Evolutionary conservation across 352 stramenopile species (phyloP).

Genomic region (Pythium pyrilobum): DNA sequence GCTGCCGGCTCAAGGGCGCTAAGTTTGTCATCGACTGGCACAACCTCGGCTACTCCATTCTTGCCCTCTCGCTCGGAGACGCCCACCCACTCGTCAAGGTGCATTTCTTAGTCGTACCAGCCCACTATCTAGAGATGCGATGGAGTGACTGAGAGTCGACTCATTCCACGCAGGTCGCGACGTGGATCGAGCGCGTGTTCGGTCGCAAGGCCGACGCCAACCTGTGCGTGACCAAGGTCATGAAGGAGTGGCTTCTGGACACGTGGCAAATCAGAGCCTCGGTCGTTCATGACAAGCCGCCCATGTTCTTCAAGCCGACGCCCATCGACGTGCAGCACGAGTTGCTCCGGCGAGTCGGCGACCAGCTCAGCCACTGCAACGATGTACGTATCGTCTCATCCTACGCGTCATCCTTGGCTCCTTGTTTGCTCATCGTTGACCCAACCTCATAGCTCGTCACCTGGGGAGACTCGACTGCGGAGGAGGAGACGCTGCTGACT

Average conservation of each 20-base stretch:
- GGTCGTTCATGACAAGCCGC: constrained; percentile 94
- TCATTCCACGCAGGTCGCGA: constrained; percentile 49
- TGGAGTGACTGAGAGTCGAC: not conserved
- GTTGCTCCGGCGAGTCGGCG: constrained; percentile 81
- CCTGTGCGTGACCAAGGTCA: constrained; percentile 95
- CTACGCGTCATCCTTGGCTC: no score
- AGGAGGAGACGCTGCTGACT: constrained; percentile 64
- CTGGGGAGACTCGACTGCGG: not conserved
- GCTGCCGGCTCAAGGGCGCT: constrained; percentile 64
- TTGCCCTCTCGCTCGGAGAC: constrained; percentile 69
- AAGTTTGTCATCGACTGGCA: constrained; percentile 99
- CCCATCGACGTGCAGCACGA: constrained; percentile 84
- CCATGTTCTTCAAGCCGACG: constrained; percentile 90
- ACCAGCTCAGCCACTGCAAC: constrained; percentile 65
- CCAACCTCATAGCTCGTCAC: constrained; percentile 11
- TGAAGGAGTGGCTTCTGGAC: constrained; percentile 91
- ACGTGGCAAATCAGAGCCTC: constrained; percentile 88
- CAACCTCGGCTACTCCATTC: constrained; percentile 98
- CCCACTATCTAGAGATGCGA: not conserved
- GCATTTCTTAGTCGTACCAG: not conserved
- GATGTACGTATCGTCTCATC: constrained; percentile 63
- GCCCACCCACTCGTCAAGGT: constrained; percentile 73
- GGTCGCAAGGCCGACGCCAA: constrained; percentile 91
- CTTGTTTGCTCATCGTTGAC: no score
- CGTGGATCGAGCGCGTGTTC: constrained; percentile 84